Base-by-base conservation (phyloP, 768 basidiomycete genomes). In the Imleria badia region DNA sequence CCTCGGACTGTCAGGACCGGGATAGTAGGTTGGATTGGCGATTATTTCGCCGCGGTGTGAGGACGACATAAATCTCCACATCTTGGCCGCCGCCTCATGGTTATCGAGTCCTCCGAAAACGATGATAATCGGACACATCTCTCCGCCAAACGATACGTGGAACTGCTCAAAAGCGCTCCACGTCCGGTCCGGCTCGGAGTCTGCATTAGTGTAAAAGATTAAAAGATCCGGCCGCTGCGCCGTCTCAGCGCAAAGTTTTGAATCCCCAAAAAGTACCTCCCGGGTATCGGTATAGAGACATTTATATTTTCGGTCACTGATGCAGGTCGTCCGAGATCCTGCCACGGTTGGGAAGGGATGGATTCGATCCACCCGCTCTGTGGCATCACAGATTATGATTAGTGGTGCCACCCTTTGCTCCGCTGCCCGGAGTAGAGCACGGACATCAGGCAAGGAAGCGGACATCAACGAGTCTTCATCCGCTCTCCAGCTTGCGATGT, bases 21-120 rank as follows among this genome's bases (percentile, higher is more conserved):
- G 65, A 40, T 59, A 67, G 23, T 56, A 67, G 29, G 60, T 65
- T 10, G 65, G 62, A 31, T 26, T 46, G 40, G 62, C 65, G 9
- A 58, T 45, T 40, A 66, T 62, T 19, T 52, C 45, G 10, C 54
- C 54, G n/a, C n/a, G 14, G 22, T 45, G 51, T 1, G 56, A 52
- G 20, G 53, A 54, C n/a, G 60, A 62, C 30, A 61, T 29, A n/a
- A 48, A 10, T 30, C 22, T 46, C 65, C 65, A 66, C 48, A 17
- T 52, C 44, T 54, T 41, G 0, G 19, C 41, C 26, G 65, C 65
- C 15, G 51, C 54, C 36, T 57, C 59, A 14, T 31, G 54, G 40
- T 31, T 52, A 19, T 58, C 54, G 19, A 67, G 50, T 11, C 66
- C 66, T 45, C 44, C 42, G 36, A 67, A 59, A 43, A 67, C 58